These are phyloP conservation scores for Tulasnella sp. DNA, from an alignment of 768 basidiomycete species.

Conservation along the genomic window DNA sequence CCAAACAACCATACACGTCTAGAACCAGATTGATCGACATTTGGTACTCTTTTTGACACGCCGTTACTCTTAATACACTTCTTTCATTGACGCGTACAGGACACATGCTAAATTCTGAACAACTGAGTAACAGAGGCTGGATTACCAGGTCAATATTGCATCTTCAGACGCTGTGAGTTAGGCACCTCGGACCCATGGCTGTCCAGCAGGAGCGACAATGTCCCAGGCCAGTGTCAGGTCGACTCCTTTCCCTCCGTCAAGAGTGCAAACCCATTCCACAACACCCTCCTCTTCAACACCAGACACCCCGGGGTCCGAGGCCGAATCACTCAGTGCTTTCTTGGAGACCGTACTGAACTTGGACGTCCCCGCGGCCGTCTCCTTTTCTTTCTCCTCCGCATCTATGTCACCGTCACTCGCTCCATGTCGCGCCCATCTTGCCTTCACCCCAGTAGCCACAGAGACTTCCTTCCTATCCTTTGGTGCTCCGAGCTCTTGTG, in stretches of 20 bases:
- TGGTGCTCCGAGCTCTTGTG: constrained; percentile 39
- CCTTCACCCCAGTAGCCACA: constrained; percentile 43
- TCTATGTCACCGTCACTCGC: constrained; percentile 33
- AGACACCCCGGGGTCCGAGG: background rate
- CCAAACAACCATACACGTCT: too few relatives aligned
- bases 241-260: constrained; percentile 51
- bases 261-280: constrained; percentile 58
- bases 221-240: constrained; percentile 58
- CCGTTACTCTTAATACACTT: too few relatives aligned
- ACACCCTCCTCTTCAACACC: constrained; percentile 47
- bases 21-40: too few relatives aligned
- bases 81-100: too few relatives aligned
- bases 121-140: background rate
- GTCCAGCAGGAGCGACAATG: constrained; percentile 48
- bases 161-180: background rate
- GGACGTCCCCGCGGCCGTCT: background rate
- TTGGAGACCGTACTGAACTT: background rate
- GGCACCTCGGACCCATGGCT: constrained; percentile 37
- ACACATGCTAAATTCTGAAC: background rate
- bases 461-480: constrained; percentile 49
- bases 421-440: constrained; percentile 40
- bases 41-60: too few relatives aligned
- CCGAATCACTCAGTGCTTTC: constrained; percentile 10
- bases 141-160: background rate
- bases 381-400: background rate